Evolutionary conservation across 208 protist genomes (phyloP), one percentile per base, ranked within the genome.

Genomic region (Lotmaria passim): DNA sequence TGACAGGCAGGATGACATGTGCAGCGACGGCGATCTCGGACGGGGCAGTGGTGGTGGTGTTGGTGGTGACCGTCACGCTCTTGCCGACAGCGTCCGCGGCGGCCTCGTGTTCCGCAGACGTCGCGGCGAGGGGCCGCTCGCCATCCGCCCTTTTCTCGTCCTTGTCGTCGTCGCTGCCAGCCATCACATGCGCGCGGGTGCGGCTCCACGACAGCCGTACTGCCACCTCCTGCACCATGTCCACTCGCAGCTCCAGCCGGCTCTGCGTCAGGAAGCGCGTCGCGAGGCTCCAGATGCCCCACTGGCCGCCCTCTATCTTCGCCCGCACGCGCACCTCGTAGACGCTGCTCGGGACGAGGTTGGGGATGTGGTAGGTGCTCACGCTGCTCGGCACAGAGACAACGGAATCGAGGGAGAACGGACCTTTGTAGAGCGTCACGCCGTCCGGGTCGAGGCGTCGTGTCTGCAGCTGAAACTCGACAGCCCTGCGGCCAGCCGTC

Each of bases 261-360:
- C 86, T 86, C 69, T 92, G 85, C 15, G 91, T 96, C 12, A 95
- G 75, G 64, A 96, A 93, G 69, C 90, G 89, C 17, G 82, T 92
- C 14, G 79, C 47, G 11, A 67, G 23, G 73, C 91, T 95, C 91
- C 93, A 97, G 60, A 83, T 82, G n/a, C 91, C 91, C 90, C 91
- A 97, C 44, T 84, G 73, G 28, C 82, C 87, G 39, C 78, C 75
- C 63, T 90, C 83, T 21, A 76, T 81, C 62, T 92, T 83, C 3
- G 87, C 87, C 3, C 91, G 84, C 47, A 94, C 82, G 15, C 87
- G 79, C 39, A 97, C 79, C 21, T 79, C 81, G 71, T 97, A 97
- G 23, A 96, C 93, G 48, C 82, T 90, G 76, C 89, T 93, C 62
- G 87, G 89, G 3, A 88, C 65, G 23, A 97, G 85, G 48, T 79